Percentiles rank a stretch among this genome's conserved stretches.
Conservation (phyloP, 1,284 basidiomycete genomes). For the Porodaedalea pini region DNA sequence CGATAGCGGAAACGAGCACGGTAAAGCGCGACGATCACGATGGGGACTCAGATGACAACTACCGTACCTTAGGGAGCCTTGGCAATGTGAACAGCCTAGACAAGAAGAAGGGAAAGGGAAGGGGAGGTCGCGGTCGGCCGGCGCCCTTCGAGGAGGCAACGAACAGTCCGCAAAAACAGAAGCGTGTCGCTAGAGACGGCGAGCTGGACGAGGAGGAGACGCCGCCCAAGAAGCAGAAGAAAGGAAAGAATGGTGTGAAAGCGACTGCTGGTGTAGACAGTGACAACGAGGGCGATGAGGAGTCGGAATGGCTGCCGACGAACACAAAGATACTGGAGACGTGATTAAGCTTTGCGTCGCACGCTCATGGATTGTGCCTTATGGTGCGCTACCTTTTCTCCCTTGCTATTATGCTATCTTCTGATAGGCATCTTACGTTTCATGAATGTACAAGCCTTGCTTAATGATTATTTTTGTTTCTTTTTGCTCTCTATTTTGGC, state of each 20-base stretch:
- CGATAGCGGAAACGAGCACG: not conserved
- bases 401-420: not conserved
- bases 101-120: not conserved
- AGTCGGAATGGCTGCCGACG: slow-evolving; percentile 8
- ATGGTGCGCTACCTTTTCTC: not conserved
- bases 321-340: not conserved
- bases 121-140: not conserved
- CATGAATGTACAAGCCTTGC: too few relatives aligned
- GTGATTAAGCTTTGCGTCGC: not conserved
- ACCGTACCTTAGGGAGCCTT: not conserved
- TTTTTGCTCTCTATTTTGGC: too few relatives aligned
- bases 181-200: slow-evolving; percentile 6
- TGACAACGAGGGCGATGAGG: slow-evolving; percentile 11
- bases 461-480: too few relatives aligned
- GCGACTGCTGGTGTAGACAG: not conserved
- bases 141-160: slow-evolving; percentile 11
- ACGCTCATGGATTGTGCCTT: not conserved
- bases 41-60: slow-evolving; percentile 14
- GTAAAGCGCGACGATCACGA: slow-evolving; percentile 6
- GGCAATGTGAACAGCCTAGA: not conserved
- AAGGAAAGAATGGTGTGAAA: slow-evolving; percentile 7
- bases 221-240: slow-evolving; percentile 38
- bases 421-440: not conserved
- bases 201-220: slow-evolving; percentile 27
- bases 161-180: slow-evolving; percentile 13